phyloP scores from a whole-genome alignment of 805 yeast genomes.

The Saccharomycopsis sp. region DNA sequence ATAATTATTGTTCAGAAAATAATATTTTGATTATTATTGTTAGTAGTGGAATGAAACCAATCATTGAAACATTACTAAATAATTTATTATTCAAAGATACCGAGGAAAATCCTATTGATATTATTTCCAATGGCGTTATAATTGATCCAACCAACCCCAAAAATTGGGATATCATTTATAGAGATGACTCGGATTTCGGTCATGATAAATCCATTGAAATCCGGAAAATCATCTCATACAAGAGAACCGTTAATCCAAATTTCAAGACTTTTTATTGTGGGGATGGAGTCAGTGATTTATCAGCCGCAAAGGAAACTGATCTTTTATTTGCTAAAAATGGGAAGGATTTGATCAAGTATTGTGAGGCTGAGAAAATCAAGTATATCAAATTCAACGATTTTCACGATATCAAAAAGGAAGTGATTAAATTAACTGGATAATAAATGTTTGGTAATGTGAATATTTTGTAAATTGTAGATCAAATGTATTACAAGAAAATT shows the following conservation, averaged over 20 bases:
- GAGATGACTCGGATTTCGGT: conserved; percentile 82
- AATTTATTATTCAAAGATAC: conserved; percentile 57
- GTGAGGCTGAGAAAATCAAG: conserved; percentile 71
- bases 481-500: too few relatives aligned
- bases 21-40: conserved; percentile 80
- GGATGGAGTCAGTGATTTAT: conserved; percentile 92
- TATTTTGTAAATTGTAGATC: too few relatives aligned
- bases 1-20: conserved; percentile 63
- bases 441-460: too few relatives aligned
- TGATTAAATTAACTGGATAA: too few relatives aligned
- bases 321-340: conserved; percentile 89
- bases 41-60: conserved; percentile 89
- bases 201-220: conserved; percentile 90
- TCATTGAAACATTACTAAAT: conserved; percentile 66
- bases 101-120: conserved; percentile 64
- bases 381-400: conserved; percentile 75
- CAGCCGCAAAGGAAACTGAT: conserved; percentile 94
- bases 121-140: conserved; percentile 70
- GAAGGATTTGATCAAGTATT: conserved; percentile 77
- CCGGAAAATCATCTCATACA: conserved; percentile 29
- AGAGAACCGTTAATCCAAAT: conserved; percentile 24
- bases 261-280: conserved; percentile 69
- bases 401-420: conserved; percentile 37
- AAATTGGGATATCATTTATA: conserved; percentile 76
- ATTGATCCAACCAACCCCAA: conserved; percentile 36